Percentiles rank a stretch among this genome's conserved stretches.
Conservation (phyloP, 164 flowering plant species). For the Umbellularia californica region DNA sequence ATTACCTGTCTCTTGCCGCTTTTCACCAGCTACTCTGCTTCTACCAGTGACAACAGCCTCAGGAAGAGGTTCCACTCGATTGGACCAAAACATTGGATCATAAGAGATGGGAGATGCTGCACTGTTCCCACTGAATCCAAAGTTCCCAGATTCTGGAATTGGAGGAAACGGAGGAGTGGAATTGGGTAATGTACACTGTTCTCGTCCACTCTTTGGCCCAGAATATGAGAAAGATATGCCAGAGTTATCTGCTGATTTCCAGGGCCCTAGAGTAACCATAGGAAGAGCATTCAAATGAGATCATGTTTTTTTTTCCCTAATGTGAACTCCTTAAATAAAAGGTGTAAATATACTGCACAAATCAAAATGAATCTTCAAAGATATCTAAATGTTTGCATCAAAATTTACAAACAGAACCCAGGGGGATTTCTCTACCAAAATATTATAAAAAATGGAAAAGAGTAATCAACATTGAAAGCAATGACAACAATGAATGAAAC, state of each 20-base stretch:
- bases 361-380: too few species aligned
- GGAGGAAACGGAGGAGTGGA: constrained; percentile 29
- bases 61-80: constrained; percentile 32
- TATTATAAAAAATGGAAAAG: too few species aligned
- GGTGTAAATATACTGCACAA: too few species aligned
- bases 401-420: neutral
- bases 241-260: constrained; percentile 61
- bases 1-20: constrained; percentile 43
- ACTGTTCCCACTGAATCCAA: constrained; percentile 32
- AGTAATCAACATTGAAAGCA: too few species aligned
- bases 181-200: constrained; percentile 44
- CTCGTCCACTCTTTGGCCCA: constrained; percentile 47
- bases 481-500: too few species aligned
- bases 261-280: constrained; percentile 34
- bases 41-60: constrained; percentile 40
- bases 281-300: too few species aligned
- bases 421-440: too few species aligned
- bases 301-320: too few species aligned
- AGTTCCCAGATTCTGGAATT: constrained; percentile 28
- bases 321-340: too few species aligned
- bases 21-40: constrained; percentile 47
- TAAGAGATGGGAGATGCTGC: constrained; percentile 38
- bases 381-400: neutral
- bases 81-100: constrained; percentile 43
- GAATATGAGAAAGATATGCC: constrained; percentile 39